Evolutionary conservation across 139 green algal species (phyloP), one percentile per base, ranked within the genome.

Genomic region (Yamagishiella unicocca): DNA sequence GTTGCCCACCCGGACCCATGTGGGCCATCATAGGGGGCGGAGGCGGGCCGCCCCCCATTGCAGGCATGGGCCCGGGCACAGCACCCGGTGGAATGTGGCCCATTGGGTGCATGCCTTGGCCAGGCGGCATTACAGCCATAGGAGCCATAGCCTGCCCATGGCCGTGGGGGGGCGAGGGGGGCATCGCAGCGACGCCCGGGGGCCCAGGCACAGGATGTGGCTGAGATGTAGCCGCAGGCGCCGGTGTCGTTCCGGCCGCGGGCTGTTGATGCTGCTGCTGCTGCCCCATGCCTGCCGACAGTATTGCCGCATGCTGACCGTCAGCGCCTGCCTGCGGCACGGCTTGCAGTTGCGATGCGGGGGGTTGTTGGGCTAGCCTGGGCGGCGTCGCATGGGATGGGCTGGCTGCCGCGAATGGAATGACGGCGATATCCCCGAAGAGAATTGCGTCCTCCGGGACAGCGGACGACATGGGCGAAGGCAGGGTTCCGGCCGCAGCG

Each of bases 381-480:
- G 67, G 3, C 27, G 67, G 40, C 2, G 81, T 6, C 1, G 84
- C 31, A 42, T 10, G n/a, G 24, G 27, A 17, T 40, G 73, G 3
- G 74, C 46, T 62, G 0, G 35, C 33, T 2, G 35, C 22, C 31
- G 73, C 61, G 1, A 75, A 19, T 1, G 62, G 70, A 4, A 80
- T 84, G 10, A 90, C 85, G 4, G 67, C 76, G 27, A 90, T 84
- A 29, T 84, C 85, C 3, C 88, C 81, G 50, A 88, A 89, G 29
- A 80, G 67, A 5, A 86, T 88, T 42, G 88, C 88, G 31, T 71
- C 70, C 46, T 87, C 42, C 1, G 82, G 88, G 24, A 77, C 71
- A 9, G 27, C 40, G 21, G 82, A 40, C 4, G 80, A 4, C 8
- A 22, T 72, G 33, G 76, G 54, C 35, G 50, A 70, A n/a, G 50